Conservation (phyloP, 2,329 filamentous ascomycete genomes). For the Cordyceps cicadae region DNA sequence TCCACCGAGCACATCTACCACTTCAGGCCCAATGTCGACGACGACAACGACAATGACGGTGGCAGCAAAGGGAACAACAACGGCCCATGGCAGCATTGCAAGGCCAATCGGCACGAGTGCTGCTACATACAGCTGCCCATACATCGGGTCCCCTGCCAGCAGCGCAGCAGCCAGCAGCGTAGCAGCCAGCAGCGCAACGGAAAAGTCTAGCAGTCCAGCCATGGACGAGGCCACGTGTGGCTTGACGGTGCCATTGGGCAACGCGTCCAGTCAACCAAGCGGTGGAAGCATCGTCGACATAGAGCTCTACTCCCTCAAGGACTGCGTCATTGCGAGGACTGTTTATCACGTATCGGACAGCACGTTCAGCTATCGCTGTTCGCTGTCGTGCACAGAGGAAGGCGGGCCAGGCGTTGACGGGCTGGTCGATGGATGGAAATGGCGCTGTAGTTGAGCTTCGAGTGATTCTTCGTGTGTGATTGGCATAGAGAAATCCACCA, state of each 20-base stretch:
- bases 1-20: background rate
- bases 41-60: background rate
- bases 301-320: background rate
- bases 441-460: conserved; percentile 1
- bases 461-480: background rate
- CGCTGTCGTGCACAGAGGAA: conserved; percentile 2
- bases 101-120: background rate
- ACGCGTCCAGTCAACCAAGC: background rate
- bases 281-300: background rate
- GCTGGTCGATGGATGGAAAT: conserved; percentile 10
- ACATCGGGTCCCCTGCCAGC: background rate
- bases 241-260: background rate
- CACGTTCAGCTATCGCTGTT: background rate
- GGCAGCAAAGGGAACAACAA: background rate
- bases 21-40: too few relatives aligned
- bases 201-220: background rate
- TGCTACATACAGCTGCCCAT: conserved; percentile 6
- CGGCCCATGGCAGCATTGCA: background rate
- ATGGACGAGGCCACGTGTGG: background rate
- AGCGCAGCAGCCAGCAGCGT: background rate
- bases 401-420: conserved; percentile 1
- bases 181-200: background rate
- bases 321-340: conserved; percentile 6
- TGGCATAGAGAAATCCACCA: background rate
- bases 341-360: background rate